These are phyloP conservation scores for Aureobasidium sp. DNA, from an alignment of 2,329 filamentous ascomycete genomes.

Conservation along the genomic window DNA sequence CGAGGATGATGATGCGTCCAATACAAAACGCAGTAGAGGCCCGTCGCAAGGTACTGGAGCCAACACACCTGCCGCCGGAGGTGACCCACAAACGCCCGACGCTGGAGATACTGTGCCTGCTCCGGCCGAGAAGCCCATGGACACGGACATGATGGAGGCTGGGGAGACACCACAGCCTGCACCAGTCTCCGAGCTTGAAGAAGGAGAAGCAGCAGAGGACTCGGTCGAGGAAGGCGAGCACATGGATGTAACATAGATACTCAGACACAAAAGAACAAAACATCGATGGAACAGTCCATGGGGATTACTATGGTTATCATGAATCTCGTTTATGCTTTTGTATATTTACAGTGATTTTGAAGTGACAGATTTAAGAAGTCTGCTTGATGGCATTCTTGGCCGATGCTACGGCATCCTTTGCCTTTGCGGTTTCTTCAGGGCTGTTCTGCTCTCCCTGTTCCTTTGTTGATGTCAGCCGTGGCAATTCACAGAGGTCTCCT, in stretches of 20 bases:
- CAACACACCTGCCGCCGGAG: slow-evolving; percentile 12
- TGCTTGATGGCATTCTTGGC: slow-evolving; percentile 37
- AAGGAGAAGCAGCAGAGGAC: slow-evolving; percentile 24
- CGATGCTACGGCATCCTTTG: slow-evolving; percentile 35
- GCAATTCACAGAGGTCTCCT: background rate
- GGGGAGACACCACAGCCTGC: slow-evolving; percentile 15
- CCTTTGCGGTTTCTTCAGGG: slow-evolving; percentile 40
- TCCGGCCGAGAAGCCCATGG: slow-evolving; percentile 7
- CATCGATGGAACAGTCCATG: background rate
- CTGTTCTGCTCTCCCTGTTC: slow-evolving; percentile 32
- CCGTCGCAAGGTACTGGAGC: slow-evolving; percentile 19
- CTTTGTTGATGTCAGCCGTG: slow-evolving; percentile 26
- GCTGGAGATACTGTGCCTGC: background rate
- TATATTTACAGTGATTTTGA: background rate
- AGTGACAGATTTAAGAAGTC: slow-evolving; percentile 22
- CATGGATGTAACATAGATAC: slow-evolving; percentile 15
- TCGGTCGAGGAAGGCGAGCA: slow-evolving; percentile 17
- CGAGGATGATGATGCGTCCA: slow-evolving; percentile 23
- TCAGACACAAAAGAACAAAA: no score
- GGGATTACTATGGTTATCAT: background rate
- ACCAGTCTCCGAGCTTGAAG: slow-evolving; percentile 22
- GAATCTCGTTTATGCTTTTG: background rate
- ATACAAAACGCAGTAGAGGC: slow-evolving; percentile 6
- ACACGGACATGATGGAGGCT: slow-evolving; percentile 18
- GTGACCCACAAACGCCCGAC: background rate